Conservation (phyloP, 208 protist genomes). For the Wallacemonas rigidus region DNA sequence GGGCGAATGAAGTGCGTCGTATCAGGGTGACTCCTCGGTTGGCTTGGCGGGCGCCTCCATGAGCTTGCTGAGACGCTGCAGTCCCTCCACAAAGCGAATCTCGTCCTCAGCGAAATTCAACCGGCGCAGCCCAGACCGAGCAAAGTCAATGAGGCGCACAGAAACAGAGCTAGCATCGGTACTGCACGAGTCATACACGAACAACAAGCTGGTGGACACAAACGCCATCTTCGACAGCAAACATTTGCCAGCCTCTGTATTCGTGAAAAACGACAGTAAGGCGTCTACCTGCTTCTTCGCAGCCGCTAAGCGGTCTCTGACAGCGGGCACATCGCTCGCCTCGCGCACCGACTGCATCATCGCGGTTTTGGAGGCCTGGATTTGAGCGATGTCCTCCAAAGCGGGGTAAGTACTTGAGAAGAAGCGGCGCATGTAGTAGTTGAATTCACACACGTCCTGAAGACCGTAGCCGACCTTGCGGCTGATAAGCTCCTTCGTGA, state of each 20-base stretch:
- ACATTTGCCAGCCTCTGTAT: slow-evolving; percentile 43
- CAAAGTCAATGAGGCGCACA: slow-evolving; percentile 75
- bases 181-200: slow-evolving; percentile 64
- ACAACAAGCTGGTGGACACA: slow-evolving; percentile 69
- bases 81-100: slow-evolving; percentile 64
- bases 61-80: slow-evolving; percentile 22
- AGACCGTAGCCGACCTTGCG: slow-evolving; percentile 52
- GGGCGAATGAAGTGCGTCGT: no score
- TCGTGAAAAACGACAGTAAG: slow-evolving; percentile 60
- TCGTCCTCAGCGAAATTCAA: slow-evolving; percentile 69
- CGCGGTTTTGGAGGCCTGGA: slow-evolving; percentile 4
- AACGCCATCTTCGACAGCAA: slow-evolving; percentile 62
- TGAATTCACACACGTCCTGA: slow-evolving; percentile 32
- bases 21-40: neutral
- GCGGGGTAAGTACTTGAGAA: slow-evolving; percentile 33
- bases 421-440: slow-evolving; percentile 37
- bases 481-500: slow-evolving; percentile 4
- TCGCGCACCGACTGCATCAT: slow-evolving; percentile 12
- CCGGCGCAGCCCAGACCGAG: slow-evolving; percentile 50
- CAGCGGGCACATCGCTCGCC: neutral
- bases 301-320: slow-evolving; percentile 8
- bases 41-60: neutral
- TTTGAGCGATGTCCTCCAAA: slow-evolving; percentile 6
- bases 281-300: slow-evolving; percentile 26
- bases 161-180: neutral